phyloP scores from a whole-genome alignment of 306 rosid genomes.

The Trifolium subterraneum region DNA sequence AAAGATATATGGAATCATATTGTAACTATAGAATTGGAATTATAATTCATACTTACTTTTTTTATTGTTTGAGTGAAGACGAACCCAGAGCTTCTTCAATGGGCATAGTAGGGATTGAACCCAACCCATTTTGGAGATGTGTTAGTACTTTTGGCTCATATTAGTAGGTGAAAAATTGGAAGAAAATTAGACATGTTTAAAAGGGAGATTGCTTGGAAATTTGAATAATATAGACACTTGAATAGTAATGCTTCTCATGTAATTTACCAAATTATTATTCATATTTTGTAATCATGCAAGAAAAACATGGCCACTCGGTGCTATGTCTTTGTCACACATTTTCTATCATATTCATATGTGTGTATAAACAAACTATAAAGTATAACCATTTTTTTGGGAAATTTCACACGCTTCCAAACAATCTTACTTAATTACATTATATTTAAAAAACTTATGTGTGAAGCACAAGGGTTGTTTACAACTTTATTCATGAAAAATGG shows the following conservation, averaged over 20 bases:
- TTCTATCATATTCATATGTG: constrained; percentile 35
- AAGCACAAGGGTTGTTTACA: constrained; percentile 35
- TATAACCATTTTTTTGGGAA: constrained; percentile 12
- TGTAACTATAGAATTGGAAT: neutral
- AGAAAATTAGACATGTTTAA: constrained; percentile 40
- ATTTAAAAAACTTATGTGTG: constrained; percentile 19
- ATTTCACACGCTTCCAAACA: constrained; percentile 32
- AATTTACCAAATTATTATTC: constrained; percentile 28
- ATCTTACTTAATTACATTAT: neutral
- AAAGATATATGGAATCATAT: neutral
- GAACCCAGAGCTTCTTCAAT: constrained; percentile 73
- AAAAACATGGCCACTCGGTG: constrained; percentile 52
- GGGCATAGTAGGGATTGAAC: constrained; percentile 63
- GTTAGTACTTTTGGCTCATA: constrained; percentile 34
- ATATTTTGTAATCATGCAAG: constrained; percentile 52
- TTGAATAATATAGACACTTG: constrained; percentile 46
- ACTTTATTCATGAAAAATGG: neutral
- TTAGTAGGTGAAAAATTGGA: constrained; percentile 45
- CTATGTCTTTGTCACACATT: constrained; percentile 54
- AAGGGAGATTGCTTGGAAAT: constrained; percentile 37
- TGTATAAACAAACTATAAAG: constrained; percentile 6
- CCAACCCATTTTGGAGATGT: constrained; percentile 63
- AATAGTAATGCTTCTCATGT: constrained; percentile 42
- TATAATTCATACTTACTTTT: constrained; percentile 42
- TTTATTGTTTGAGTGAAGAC: constrained; percentile 58